Evolutionary conservation across 2,329 filamentous ascomycete genomes (phyloP).

Genomic region (Verticillium nonalfalfae): DNA sequence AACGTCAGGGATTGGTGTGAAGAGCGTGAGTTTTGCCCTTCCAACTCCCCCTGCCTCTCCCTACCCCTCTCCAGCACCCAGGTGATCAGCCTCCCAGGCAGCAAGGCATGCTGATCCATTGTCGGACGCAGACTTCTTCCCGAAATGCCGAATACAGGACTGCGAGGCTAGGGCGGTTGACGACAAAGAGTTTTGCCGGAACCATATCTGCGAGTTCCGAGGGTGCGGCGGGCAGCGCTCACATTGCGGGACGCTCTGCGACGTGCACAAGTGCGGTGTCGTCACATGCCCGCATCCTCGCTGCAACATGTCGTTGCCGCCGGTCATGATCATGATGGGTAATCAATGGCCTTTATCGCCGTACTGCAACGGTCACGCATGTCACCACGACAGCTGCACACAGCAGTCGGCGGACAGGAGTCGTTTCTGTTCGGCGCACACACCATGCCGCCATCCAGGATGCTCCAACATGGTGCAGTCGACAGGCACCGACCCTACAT

Average conservation of each 20-base stretch:
- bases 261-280: constrained; percentile 16
- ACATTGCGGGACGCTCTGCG: constrained; percentile 9
- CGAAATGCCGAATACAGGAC: constrained; percentile 1
- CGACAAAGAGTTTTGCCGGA: constrained; percentile 10
- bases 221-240: constrained; percentile 12
- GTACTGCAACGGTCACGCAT: constrained; percentile 9
- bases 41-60: neutral
- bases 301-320: neutral
- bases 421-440: constrained; percentile 5
- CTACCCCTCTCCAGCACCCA: neutral
- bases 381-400: constrained; percentile 3
- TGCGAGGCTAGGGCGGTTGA: constrained; percentile 7
- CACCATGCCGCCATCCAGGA: constrained; percentile 3
- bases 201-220: constrained; percentile 16
- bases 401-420: neutral
- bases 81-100: neutral
- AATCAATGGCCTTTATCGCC: constrained; percentile 1
- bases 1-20: constrained; percentile 11
- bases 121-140: constrained; percentile 3
- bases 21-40: constrained; percentile 14
- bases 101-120: neutral
- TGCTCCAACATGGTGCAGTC: constrained; percentile 4
- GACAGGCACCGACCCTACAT: constrained; percentile 2
- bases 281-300: constrained; percentile 10
- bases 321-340: neutral